Conservation (phyloP, 2,329 filamentous ascomycete species). For the Cryphonectria carpinicola region DNA sequence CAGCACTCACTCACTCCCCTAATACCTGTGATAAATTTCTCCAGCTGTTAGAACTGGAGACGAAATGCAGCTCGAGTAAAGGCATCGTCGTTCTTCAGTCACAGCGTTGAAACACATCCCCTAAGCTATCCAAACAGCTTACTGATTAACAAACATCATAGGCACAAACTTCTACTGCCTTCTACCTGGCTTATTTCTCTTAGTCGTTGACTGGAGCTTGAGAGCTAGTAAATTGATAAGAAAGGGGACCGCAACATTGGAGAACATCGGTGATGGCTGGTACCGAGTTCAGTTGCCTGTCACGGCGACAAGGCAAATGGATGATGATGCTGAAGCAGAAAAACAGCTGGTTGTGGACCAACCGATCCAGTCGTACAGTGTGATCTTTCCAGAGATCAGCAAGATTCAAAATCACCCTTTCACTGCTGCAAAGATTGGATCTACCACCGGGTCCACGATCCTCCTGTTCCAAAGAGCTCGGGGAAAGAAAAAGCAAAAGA, state of each 20-base stretch:
- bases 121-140: not conserved
- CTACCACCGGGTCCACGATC: not conserved
- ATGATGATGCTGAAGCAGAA: slow-evolving; percentile 4
- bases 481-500: slow-evolving; percentile 17
- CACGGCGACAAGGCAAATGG: not conserved
- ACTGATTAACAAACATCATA: not conserved
- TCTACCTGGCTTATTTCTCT: slow-evolving; percentile 24
- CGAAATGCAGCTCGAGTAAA: not conserved
- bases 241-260: slow-evolving; percentile 11
- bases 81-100: not conserved
- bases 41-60: not conserved
- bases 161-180: slow-evolving; percentile 30
- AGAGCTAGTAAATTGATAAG: slow-evolving; percentile 2
- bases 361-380: slow-evolving; percentile 21
- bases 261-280: slow-evolving; percentile 23
- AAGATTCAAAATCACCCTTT: slow-evolving; percentile 29
- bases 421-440: slow-evolving; percentile 24
- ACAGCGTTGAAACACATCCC: not conserved
- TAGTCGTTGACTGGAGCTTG: slow-evolving; percentile 25
- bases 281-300: not conserved
- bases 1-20: not conserved
- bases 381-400: slow-evolving; percentile 26
- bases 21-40: not conserved
- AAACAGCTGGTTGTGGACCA: slow-evolving; percentile 1
- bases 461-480: slow-evolving; percentile 25